Percentiles rank a stretch among this genome's conserved stretches.
phyloP scores from a whole-genome alignment of 2,329 filamentous ascomycete genomes.

The Cladophialophora immunda region DNA sequence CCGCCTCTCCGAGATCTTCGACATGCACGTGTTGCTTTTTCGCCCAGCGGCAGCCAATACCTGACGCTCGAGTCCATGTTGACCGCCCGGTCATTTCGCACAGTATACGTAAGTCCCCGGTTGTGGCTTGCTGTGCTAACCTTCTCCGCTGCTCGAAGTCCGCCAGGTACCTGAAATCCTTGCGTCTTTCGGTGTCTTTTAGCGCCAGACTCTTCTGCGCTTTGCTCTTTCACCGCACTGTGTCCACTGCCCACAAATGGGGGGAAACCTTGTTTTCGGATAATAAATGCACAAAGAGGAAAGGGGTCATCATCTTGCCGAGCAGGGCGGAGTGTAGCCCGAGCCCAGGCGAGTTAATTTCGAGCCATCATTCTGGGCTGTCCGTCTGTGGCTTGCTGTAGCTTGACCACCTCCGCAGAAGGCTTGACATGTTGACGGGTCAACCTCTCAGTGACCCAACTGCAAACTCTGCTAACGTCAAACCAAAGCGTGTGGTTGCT shows the following conservation, averaged over 20 bases:
- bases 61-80: slow-evolving; percentile 1
- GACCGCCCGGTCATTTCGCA: slow-evolving; percentile 10
- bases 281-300: slow-evolving; percentile 6
- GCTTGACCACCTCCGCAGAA: slow-evolving; percentile 16
- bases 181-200: not conserved
- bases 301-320: not conserved
- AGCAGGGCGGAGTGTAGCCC: not conserved
- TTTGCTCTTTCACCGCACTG: slow-evolving; percentile 1
- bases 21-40: slow-evolving; percentile 26
- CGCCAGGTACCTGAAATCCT: not conserved
- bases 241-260: not conserved
- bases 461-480: slow-evolving; percentile 1
- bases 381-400: slow-evolving; percentile 10
- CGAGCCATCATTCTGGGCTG: not conserved
- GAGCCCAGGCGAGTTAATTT: slow-evolving; percentile 18
- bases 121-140: not conserved
- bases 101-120: slow-evolving; percentile 8
- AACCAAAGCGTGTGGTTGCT: not conserved
- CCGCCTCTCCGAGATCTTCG: slow-evolving; percentile 19
- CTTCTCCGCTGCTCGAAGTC: not conserved
- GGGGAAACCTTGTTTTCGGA: slow-evolving; percentile 2
- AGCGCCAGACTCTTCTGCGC: not conserved
- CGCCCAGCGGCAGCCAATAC: slow-evolving; percentile 13
- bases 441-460: not conserved
- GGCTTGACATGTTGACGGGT: slow-evolving; percentile 15